These are phyloP conservation scores for Alternaria brassicicola DNA, from an alignment of 2,329 filamentous ascomycete genomes.

Conservation along the genomic window DNA sequence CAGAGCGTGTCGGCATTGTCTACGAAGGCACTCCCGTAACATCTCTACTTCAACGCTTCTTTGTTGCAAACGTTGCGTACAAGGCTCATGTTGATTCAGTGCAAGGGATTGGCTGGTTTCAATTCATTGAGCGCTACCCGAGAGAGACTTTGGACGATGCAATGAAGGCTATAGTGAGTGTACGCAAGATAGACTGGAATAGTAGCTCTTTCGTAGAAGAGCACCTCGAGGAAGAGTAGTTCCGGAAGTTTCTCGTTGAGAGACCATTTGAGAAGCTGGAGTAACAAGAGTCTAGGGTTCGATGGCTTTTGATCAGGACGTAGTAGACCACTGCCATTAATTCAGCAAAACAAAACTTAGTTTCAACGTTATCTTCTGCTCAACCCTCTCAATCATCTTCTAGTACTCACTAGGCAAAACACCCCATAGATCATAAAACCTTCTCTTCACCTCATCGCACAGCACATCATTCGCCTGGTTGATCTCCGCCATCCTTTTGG, in stretches of 20 bases:
- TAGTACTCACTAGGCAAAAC: not conserved
- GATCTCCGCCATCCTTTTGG: slow-evolving; percentile 30
- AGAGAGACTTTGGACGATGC: not conserved
- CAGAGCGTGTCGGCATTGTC: not conserved
- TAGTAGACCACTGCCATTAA: not conserved
- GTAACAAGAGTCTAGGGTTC: not conserved
- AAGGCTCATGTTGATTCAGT: fast-evolving
- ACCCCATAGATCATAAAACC: slow-evolving; percentile 27
- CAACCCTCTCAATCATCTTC: not conserved
- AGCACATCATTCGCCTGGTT: slow-evolving; percentile 30
- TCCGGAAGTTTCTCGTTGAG: too few species aligned
- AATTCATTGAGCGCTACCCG: not conserved
- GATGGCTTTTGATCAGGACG: not conserved
- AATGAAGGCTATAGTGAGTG: too few species aligned
- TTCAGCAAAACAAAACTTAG: not conserved
- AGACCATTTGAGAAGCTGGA: not conserved
- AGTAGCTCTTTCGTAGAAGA: too few species aligned
- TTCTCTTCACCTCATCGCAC: slow-evolving; percentile 15
- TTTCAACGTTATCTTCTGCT: not conserved
- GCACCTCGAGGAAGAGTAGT: not conserved
- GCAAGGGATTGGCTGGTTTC: not conserved
- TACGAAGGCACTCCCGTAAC: not conserved
- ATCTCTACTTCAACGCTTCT: not conserved
- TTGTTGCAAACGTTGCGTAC: not conserved
- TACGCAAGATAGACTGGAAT: not conserved